These are phyloP conservation scores for Mortierella antarctica DNA, from an alignment of 192 early-diverging fungal species.

Conservation along the genomic window DNA sequence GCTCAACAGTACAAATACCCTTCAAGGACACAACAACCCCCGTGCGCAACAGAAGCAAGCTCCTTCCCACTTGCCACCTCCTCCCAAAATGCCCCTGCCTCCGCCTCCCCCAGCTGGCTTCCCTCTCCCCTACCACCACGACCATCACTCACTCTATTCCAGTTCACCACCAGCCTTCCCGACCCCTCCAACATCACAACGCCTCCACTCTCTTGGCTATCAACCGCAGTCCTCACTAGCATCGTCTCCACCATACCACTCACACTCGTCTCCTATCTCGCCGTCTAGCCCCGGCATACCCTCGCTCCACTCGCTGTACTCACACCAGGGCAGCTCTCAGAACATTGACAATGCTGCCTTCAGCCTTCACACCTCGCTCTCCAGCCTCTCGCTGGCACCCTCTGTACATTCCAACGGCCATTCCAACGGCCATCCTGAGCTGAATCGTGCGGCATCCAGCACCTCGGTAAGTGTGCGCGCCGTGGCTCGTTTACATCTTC, in stretches of 20 bases:
- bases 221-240: too few relatives aligned
- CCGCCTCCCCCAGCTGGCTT: constrained; percentile 8
- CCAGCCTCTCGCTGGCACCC: constrained; percentile 19
- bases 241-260: too few relatives aligned
- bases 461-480: constrained; percentile 9
- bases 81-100: constrained; percentile 12
- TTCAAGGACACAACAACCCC: background rate
- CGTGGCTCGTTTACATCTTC: background rate
- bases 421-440: background rate
- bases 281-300: background rate
- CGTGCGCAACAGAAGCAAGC: constrained; percentile 1
- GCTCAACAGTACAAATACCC: background rate
- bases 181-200: background rate
- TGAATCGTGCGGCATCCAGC: constrained; percentile 12
- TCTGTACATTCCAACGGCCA: constrained; percentile 8
- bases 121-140: constrained; percentile 1
- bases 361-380: constrained; percentile 25
- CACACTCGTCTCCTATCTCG: too few relatives aligned
- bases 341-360: constrained; percentile 24
- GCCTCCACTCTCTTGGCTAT: too few relatives aligned
- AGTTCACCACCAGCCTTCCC: background rate
- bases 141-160: background rate
- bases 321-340: background rate
- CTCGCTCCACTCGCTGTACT: background rate
- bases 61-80: constrained; percentile 7